Evolutionary conservation across 139 green algal genomes (phyloP).

Genomic region (Picochlorum costavermella): DNA sequence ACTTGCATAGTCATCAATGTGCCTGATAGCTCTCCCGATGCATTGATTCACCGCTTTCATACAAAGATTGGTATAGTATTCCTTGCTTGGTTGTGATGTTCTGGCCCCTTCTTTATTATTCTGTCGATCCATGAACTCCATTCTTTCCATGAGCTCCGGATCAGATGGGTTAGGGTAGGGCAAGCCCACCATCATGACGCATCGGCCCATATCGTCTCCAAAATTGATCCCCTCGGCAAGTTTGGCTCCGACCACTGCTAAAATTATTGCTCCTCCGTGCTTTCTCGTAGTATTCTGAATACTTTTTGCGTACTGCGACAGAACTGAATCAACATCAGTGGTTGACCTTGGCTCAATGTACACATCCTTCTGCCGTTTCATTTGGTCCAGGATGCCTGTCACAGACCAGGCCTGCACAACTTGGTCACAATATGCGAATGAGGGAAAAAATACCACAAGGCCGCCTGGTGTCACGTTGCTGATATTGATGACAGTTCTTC

Average conservation of each 20-base stretch:
- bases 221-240: conserved; percentile 99
- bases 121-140: conserved; percentile 66
- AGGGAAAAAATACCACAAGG: conserved; percentile 87
- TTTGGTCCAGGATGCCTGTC: conserved; percentile 33
- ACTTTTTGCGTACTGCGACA: conserved; percentile 47
- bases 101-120: neutral
- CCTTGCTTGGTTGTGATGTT: conserved; percentile 21
- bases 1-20: conserved; percentile 77
- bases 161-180: conserved; percentile 89
- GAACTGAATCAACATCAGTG: conserved; percentile 52
- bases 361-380: conserved; percentile 52
- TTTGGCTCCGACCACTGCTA: conserved; percentile 92
- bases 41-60: conserved; percentile 94
- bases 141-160: conserved; percentile 81
- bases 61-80: conserved; percentile 83
- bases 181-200: conserved; percentile 87
- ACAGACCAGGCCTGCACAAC: conserved; percentile 44
- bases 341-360: conserved; percentile 57
- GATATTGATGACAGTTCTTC: conserved; percentile 62
- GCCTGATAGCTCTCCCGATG: conserved; percentile 79
- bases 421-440: conserved; percentile 66
- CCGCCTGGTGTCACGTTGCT: conserved; percentile 42
- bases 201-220: conserved; percentile 86
- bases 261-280: conserved; percentile 63
- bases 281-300: neutral